Base-by-base conservation (phyloP, 2,329 filamentous ascomycete genomes). In the Ophiostoma sp. region DNA sequence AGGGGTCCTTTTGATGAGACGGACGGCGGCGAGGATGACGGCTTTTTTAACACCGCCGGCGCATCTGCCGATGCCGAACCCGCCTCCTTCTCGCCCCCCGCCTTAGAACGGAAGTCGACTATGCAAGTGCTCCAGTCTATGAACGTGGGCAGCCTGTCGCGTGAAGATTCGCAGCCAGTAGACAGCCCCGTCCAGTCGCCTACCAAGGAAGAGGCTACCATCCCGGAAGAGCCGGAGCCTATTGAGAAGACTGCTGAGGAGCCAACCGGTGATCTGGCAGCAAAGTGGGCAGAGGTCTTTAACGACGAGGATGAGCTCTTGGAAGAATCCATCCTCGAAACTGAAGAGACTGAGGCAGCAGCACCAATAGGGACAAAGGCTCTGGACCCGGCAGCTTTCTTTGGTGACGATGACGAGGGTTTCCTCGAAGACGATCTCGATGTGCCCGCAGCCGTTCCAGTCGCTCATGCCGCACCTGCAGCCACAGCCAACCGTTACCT, bases 381-480 rank as follows among this genome's bases (percentile, higher is more conserved):
- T 67, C 74, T 90, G 18, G 88, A 91, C 72, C 83, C 87, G 0
- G 80, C 85, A 40, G 83, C 84, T 0, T 87, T 94, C 72, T 88
- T 93, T 72, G 87, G 90, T 63, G 93, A 93, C 72, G 93, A 97
- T 76, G 91, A 91, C 72, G 90, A 93, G 74, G 93, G 92, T 0
- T 90, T 97, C 70, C 80, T 97, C 9, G 89, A 96, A 6, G 93
- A 93, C 69, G 82, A 84, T 4, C 82, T 81, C 11, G 79, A 83
- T 27, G 76, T 82, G 69, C 73, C 70, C 16, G 18, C 41, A 69
- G 72, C 16, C 69, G 36, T 36, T 44, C 7, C 66, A 38, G 40
- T 47, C 18, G 5, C 47, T 40, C 18, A n/a, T 55, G 40, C 27
- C 1, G 4, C 66, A 45, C 14, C 55, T 0, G 42, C 66, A 4